A percentile compares a stretch with the other conserved stretches of the same genome.
Evolutionary conservation across 768 basidiomycete species (phyloP).

Genomic region (Leccinum olivaceopallidum): DNA sequence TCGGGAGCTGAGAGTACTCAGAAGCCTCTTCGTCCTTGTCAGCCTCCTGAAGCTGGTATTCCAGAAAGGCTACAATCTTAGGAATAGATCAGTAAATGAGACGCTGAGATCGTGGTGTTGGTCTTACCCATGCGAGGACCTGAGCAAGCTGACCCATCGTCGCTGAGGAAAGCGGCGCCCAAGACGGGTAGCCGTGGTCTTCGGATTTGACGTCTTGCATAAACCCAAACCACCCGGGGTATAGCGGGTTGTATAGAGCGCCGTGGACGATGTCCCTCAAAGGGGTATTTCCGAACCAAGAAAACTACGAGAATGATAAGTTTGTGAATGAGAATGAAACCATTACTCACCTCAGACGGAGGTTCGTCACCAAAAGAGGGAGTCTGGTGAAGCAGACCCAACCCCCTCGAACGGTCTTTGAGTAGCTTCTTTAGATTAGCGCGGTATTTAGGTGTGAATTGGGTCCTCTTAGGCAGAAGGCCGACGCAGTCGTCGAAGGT

Average conservation of each 20-base stretch:
- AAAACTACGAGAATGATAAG: neutral
- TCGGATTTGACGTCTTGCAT: neutral
- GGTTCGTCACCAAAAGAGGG: neutral
- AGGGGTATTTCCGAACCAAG: neutral
- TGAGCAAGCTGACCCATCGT: neutral
- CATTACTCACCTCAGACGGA: too few relatives aligned
- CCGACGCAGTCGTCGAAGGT: neutral
- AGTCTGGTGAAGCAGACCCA: neutral
- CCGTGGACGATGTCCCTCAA: neutral
- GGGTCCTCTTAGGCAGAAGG: neutral
- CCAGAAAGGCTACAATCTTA: neutral
- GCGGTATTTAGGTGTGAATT: neutral
- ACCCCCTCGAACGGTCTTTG: neutral
- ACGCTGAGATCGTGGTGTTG: neutral
- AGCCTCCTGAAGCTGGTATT: neutral
- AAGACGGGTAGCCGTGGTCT: neutral
- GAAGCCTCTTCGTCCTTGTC: neutral
- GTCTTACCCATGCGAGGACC: neutral
- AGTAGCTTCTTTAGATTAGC: neutral
- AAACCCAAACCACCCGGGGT: neutral
- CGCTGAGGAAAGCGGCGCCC: neutral
- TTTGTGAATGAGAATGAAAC: neutral
- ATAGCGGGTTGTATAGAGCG: neutral
- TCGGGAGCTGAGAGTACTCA: neutral
- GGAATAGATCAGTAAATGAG: neutral